Conservation (phyloP, 1,284 basidiomycete species). For the Sporisorium exsertum region DNA sequence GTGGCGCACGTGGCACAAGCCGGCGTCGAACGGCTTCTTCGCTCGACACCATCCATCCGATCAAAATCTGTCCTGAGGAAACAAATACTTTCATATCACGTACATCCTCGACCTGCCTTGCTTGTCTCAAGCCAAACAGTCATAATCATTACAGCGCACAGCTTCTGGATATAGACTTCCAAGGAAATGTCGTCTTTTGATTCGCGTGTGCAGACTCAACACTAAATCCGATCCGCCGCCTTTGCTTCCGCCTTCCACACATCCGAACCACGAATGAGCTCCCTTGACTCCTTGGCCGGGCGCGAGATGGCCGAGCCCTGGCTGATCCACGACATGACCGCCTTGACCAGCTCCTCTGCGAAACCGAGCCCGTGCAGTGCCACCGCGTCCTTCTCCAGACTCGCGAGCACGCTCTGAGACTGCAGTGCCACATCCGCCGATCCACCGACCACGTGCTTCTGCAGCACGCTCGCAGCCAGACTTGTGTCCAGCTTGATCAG, state of each 20-base stretch:
- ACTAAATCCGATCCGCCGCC: constrained; percentile 46
- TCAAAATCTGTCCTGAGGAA: neutral
- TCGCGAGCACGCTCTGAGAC: constrained; percentile 34
- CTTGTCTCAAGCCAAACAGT: neutral
- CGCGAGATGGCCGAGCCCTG: constrained; percentile 45
- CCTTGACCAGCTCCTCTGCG: constrained; percentile 39
- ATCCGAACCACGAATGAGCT: constrained; percentile 30
- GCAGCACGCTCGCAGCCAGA: constrained; percentile 26
- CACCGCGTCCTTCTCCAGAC: constrained; percentile 35
- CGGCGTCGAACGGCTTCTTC: neutral
- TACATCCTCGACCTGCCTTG: neutral
- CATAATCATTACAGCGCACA: neutral
- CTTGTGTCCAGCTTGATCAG: constrained; percentile 74
- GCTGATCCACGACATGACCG: constrained; percentile 51
- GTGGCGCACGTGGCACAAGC: neutral
- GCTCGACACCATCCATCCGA: neutral
- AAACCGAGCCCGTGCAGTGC: constrained; percentile 40
- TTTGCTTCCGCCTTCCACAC: constrained; percentile 42
- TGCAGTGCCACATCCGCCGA: constrained; percentile 42
- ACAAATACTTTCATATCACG: neutral
- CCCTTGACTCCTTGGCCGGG: constrained; percentile 46
- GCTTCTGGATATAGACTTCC: no score
- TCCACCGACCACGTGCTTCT: constrained; percentile 30
- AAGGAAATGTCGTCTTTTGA: no score
- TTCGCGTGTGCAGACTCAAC: no score